Evolutionary conservation across 2,329 filamentous ascomycete genomes (phyloP).

Genomic region (Dryadomyces quercus-mongolicae): DNA sequence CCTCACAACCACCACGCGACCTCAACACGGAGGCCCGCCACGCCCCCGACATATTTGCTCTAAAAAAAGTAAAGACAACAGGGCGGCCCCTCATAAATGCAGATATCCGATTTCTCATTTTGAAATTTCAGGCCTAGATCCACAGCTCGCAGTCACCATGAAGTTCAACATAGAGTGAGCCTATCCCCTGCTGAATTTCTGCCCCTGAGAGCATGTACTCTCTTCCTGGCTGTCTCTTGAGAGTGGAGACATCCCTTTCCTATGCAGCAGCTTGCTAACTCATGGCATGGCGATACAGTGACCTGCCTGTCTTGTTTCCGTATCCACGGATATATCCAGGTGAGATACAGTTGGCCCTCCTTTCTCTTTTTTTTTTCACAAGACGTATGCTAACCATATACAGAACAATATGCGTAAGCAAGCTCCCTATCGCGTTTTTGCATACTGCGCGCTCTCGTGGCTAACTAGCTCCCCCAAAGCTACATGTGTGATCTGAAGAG

Average conservation of each 20-base stretch:
- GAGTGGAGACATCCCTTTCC: not conserved
- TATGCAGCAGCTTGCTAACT: not conserved
- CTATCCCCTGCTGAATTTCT: not conserved
- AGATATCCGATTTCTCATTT: not conserved
- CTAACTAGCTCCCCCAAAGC: conserved; percentile 16
- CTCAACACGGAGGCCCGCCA: not conserved
- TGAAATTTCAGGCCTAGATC: not conserved
- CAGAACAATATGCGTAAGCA: conserved; percentile 38
- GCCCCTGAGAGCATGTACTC: not conserved
- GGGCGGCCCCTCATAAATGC: not conserved
- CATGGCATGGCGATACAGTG: conserved; percentile 21
- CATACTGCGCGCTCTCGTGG: not conserved
- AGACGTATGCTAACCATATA: not conserved
- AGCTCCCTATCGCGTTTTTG: not conserved
- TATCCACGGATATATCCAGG: conserved; percentile 40
- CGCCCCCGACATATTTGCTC: not conserved
- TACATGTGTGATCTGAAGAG: conserved; percentile 49
- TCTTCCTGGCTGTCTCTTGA: not conserved
- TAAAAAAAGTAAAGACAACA: not conserved
- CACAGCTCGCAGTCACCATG: conserved; percentile 20
- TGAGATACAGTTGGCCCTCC: not conserved
- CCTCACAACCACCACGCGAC: not conserved
- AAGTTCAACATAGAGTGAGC: conserved; percentile 39
- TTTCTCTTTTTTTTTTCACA: not conserved
- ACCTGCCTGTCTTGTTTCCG: conserved; percentile 43